These are phyloP conservation scores for Magnaporthales sp. DNA, from an alignment of 2,329 filamentous ascomycete species.

Conservation along the genomic window DNA sequence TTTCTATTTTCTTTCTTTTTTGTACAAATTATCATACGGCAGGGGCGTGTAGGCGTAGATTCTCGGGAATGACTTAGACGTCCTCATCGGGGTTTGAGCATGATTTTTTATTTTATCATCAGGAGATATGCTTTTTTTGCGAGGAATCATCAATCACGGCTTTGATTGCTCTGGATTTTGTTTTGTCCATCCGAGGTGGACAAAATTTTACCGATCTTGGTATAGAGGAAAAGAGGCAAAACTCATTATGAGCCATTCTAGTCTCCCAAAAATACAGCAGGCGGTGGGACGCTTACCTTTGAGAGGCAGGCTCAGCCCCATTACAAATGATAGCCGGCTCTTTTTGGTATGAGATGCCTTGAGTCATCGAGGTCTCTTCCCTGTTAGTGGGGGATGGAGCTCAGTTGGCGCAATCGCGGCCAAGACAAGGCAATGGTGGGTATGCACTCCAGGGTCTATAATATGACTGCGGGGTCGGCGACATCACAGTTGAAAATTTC, in stretches of 20 bases:
- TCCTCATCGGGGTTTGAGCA: not conserved
- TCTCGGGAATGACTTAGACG: not conserved
- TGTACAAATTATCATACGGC: not conserved
- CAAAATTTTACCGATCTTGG: not conserved
- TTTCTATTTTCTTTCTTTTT: not conserved
- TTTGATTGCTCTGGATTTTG: not conserved
- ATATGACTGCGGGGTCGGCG: conserved; percentile 2
- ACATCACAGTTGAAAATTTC: conserved; percentile 1
- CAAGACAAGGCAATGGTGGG: not conserved
- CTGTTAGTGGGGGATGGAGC: not conserved
- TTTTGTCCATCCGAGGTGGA: not conserved
- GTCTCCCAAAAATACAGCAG: not conserved
- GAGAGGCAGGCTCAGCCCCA: not conserved
- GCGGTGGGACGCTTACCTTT: too few species aligned
- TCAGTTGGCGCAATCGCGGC: not conserved
- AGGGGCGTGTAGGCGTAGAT: not conserved
- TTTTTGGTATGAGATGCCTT: not conserved
- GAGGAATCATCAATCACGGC: not conserved
- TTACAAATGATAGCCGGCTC: not conserved
- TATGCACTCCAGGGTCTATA: not conserved
- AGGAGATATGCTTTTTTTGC: not conserved
- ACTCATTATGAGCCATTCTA: conserved; percentile 1
- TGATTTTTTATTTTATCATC: not conserved
- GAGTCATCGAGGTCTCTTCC: not conserved
- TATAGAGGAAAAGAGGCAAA: not conserved